phyloP scores from a whole-genome alignment of 1,284 basidiomycete species.

The Volvariella volvacea region DNA sequence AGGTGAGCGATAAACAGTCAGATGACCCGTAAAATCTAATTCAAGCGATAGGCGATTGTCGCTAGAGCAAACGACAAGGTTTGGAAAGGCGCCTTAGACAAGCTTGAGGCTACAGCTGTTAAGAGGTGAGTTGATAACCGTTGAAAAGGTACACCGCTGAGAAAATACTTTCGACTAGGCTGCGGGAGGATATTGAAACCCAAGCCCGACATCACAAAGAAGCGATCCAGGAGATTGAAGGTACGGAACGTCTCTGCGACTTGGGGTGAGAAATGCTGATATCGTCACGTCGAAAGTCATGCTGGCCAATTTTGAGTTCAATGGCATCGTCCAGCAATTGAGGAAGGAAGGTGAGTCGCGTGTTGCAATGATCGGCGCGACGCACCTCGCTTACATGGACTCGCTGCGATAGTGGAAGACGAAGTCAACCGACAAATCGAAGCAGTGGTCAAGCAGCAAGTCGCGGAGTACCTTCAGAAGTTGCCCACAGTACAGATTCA shows the following conservation, averaged over 20 bases:
- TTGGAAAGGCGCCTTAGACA: background rate
- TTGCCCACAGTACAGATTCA: slow-evolving; percentile 36
- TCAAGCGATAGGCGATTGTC: no score
- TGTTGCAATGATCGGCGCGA: background rate
- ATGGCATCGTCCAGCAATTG: slow-evolving; percentile 36
- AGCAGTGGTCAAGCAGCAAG: slow-evolving; percentile 37
- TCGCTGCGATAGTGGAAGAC: slow-evolving; percentile 27
- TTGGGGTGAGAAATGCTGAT: background rate
- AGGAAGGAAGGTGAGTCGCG: slow-evolving; percentile 31
- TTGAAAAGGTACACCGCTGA: background rate
- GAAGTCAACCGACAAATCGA: slow-evolving; percentile 40
- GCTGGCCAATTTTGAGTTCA: slow-evolving; percentile 36
- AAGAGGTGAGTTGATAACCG: background rate
- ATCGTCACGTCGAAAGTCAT: slow-evolving; percentile 25
- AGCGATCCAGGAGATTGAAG: slow-evolving; percentile 40
- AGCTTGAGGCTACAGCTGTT: background rate
- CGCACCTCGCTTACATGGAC: background rate
- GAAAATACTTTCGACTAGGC: slow-evolving; percentile 25
- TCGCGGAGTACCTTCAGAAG: slow-evolving; percentile 33
- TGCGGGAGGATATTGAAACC: slow-evolving; percentile 32
- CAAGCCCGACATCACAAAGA: slow-evolving; percentile 36
- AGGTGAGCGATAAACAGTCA: no score
- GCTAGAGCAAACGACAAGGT: no score
- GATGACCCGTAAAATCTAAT: no score
- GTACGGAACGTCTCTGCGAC: slow-evolving; percentile 18